These are phyloP conservation scores for Turnera subulata DNA, from an alignment of 345 rosid genomes.

Conservation along the genomic window DNA sequence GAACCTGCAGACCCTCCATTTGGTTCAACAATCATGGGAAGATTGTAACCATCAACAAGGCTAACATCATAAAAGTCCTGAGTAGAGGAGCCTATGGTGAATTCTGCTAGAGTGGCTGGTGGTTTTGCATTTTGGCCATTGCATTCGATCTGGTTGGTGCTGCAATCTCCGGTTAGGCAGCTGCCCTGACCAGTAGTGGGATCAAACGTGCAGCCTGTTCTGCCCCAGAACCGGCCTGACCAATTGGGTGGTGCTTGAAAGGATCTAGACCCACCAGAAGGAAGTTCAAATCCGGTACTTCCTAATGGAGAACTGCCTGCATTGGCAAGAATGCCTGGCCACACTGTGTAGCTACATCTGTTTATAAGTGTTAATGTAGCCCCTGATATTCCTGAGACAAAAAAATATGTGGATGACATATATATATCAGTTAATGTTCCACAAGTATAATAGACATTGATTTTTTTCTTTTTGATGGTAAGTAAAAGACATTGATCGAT, in stretches of 20 bases:
- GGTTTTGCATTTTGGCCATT: constrained; percentile 26
- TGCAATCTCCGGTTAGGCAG: constrained; percentile 27
- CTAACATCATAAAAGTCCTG: constrained; percentile 30
- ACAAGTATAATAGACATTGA: too few relatives aligned
- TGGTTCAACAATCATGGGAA: constrained; percentile 26
- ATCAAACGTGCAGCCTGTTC: constrained; percentile 27
- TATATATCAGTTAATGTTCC: not conserved
- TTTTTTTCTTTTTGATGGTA: not conserved
- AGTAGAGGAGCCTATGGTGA: constrained; percentile 15
- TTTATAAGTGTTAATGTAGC: constrained; percentile 24
- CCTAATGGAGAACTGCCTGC: constrained; percentile 22
- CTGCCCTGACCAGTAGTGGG: constrained; percentile 18
- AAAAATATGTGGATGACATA: not conserved
- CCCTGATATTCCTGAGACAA: constrained; percentile 9
- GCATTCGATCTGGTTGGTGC: constrained; percentile 21
- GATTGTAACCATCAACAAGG: constrained; percentile 27
- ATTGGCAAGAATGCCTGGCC: constrained; percentile 32
- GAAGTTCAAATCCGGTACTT: constrained; percentile 27
- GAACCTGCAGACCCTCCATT: constrained; percentile 24
- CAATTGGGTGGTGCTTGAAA: constrained; percentile 23
- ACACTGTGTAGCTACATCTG: constrained; percentile 25
- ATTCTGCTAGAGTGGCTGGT: constrained; percentile 31
- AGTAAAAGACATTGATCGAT: not conserved
- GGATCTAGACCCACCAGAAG: constrained; percentile 17
- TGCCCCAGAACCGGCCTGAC: constrained; percentile 34